Percentiles rank a stretch among this genome's conserved stretches.
phyloP scores from a whole-genome alignment of 192 early-diverging fungal species.

The Rhizophlyctis rosea region DNA sequence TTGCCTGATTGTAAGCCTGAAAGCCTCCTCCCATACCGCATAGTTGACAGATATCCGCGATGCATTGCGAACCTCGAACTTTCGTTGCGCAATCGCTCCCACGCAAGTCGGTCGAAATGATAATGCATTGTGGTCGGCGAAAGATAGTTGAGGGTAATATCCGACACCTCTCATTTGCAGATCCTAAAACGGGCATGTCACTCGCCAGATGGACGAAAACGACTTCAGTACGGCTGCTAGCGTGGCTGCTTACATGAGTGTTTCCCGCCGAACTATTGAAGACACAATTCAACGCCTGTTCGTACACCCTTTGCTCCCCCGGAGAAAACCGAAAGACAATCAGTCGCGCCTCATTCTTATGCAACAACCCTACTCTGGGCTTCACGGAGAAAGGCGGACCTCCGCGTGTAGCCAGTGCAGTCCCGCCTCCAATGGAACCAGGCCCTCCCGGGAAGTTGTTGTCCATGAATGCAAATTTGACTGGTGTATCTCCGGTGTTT shows the following conservation, averaged over 20 bases:
- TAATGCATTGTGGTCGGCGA: slow-evolving; percentile 43
- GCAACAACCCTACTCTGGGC: slow-evolving; percentile 42
- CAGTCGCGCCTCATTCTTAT: slow-evolving; percentile 46
- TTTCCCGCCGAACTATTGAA: slow-evolving; percentile 41
- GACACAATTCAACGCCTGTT: slow-evolving; percentile 48
- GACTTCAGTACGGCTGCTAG: neutral
- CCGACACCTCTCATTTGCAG: slow-evolving; percentile 47
- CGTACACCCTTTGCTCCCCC: slow-evolving; percentile 41
- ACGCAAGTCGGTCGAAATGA: slow-evolving; percentile 52
- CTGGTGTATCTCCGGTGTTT: slow-evolving; percentile 54
- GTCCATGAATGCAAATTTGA: slow-evolving; percentile 52
- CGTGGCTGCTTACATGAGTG: slow-evolving; percentile 29
- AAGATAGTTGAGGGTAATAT: slow-evolving; percentile 40
- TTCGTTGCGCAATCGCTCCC: slow-evolving; percentile 33
- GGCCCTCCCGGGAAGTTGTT: no score
- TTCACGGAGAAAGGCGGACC: slow-evolving; percentile 50
- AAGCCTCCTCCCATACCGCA: no score
- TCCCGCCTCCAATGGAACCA: slow-evolving; percentile 36
- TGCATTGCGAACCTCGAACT: slow-evolving; percentile 37
- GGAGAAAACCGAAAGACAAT: slow-evolving; percentile 55
- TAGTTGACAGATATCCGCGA: slow-evolving; percentile 47
- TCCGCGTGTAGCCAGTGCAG: slow-evolving; percentile 28
- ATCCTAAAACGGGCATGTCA: slow-evolving; percentile 30
- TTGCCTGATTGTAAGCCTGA: no score
- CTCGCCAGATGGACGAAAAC: neutral